Percentiles rank a stretch among this genome's conserved stretches.
phyloP scores from a whole-genome alignment of 345 rosid species.

The Durio zibethinus region DNA sequence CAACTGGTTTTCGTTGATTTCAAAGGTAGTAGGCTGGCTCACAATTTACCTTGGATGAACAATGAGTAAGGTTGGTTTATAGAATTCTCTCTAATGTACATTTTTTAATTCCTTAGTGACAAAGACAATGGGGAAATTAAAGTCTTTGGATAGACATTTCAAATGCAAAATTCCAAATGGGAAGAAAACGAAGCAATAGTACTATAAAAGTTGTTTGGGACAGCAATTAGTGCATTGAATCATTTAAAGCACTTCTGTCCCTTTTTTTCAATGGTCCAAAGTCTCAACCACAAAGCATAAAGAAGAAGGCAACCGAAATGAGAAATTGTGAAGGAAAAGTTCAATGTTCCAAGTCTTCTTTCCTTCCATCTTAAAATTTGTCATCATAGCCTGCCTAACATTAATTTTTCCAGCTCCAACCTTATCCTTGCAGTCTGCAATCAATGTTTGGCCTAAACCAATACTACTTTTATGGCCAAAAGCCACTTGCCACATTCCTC shows the following conservation, averaged over 20 bases:
- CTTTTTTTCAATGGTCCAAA: neutral
- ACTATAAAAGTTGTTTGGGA: neutral
- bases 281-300: too few species aligned
- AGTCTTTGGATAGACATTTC: neutral
- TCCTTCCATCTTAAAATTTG: neutral
- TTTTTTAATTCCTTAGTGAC: neutral
- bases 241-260: neutral
- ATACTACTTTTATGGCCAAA: slow-evolving; percentile 56
- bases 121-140: neutral
- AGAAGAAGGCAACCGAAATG: too few species aligned
- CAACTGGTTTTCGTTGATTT: neutral
- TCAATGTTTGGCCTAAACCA: slow-evolving; percentile 80
- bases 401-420: neutral
- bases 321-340: too few species aligned
- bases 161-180: slow-evolving; percentile 1
- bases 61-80: neutral
- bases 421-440: neutral
- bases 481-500: slow-evolving; percentile 38
- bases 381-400: neutral
- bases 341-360: neutral
- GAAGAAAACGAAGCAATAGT: neutral
- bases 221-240: neutral
- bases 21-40: neutral
- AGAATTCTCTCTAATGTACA: neutral
- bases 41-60: neutral